phyloP scores from a whole-genome alignment of 495 filamentous ascomycete species.

The Tirmania nivea region DNA sequence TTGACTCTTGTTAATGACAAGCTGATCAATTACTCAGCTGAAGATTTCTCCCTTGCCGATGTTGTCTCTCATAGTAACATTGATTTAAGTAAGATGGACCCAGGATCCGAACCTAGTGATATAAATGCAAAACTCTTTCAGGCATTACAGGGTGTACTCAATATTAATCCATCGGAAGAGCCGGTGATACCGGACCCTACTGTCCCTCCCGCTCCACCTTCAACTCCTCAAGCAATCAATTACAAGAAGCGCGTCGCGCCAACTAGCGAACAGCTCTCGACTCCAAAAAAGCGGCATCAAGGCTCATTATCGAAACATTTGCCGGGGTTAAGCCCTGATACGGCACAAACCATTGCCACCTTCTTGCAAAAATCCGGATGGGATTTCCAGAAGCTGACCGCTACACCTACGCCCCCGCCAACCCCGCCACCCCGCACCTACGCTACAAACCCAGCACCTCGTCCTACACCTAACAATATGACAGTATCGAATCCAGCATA shows the following conservation, averaged over 20 bases:
- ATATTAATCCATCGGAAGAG: neutral
- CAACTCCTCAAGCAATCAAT: neutral
- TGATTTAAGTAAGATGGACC: too few relatives aligned
- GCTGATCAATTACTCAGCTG: neutral
- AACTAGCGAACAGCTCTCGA: neutral
- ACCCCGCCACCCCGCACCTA: too few relatives aligned
- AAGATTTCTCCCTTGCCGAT: neutral
- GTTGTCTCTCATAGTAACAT: neutral
- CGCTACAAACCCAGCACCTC: neutral
- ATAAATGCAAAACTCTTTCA: neutral
- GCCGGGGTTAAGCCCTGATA: neutral
- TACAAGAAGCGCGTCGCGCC: neutral
- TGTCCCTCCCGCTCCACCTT: neutral
- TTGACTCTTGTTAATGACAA: neutral
- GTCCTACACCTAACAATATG: neutral
- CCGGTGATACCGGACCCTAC: neutral
- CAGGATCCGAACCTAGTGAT: neutral
- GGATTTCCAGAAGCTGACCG: neutral
- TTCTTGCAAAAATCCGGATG: neutral
- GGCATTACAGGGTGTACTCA: neutral
- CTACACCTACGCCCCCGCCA: neutral
- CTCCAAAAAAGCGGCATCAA: neutral
- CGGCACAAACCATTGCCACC: neutral
- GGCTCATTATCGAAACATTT: neutral
- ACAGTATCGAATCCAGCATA: neutral